Conservation (phyloP, 2,329 filamentous ascomycete genomes). For the Elsinoe arachidis region DNA sequence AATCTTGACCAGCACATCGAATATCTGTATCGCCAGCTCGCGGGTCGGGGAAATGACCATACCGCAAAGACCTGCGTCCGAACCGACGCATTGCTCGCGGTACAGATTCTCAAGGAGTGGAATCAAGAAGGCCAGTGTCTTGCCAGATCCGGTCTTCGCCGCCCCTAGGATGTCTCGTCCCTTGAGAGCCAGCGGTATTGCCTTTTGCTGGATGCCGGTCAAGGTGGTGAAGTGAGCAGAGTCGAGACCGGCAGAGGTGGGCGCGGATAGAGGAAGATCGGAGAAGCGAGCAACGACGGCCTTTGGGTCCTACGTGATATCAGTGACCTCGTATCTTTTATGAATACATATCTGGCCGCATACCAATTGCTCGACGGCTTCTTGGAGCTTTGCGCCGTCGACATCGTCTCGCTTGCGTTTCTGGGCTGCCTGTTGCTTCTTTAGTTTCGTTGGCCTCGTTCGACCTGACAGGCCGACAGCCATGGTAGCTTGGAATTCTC, state of each 20-base stretch:
- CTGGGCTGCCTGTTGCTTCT: constrained; percentile 42
- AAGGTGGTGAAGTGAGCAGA: constrained; percentile 80
- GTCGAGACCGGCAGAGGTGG: constrained; percentile 70
- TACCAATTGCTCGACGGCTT: constrained; percentile 37
- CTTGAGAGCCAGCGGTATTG: constrained; percentile 80
- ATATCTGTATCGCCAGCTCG: constrained; percentile 93
- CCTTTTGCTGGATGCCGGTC: constrained; percentile 84
- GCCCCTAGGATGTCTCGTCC: constrained; percentile 84
- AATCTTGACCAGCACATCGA: constrained; percentile 84
- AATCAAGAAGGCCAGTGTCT: constrained; percentile 86
- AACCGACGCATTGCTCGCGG: constrained; percentile 77
- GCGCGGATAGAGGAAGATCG: constrained; percentile 75
- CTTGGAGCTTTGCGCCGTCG: constrained; percentile 39
- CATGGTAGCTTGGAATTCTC: background rate
- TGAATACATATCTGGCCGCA: background rate
- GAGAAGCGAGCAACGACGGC: constrained; percentile 59
- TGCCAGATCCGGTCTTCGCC: constrained; percentile 90
- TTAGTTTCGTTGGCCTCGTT: constrained; percentile 46
- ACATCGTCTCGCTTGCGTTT: constrained; percentile 48
- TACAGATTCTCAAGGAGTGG: constrained; percentile 91
- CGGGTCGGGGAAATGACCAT: constrained; percentile 89
- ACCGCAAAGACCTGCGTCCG: constrained; percentile 77
- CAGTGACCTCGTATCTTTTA: constrained; percentile 12
- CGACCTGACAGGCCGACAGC: constrained; percentile 24
- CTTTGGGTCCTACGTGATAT: constrained; percentile 49